Evolutionary conservation across 768 basidiomycete species (phyloP).

Genomic region (Leucogyrophana mollusca): DNA sequence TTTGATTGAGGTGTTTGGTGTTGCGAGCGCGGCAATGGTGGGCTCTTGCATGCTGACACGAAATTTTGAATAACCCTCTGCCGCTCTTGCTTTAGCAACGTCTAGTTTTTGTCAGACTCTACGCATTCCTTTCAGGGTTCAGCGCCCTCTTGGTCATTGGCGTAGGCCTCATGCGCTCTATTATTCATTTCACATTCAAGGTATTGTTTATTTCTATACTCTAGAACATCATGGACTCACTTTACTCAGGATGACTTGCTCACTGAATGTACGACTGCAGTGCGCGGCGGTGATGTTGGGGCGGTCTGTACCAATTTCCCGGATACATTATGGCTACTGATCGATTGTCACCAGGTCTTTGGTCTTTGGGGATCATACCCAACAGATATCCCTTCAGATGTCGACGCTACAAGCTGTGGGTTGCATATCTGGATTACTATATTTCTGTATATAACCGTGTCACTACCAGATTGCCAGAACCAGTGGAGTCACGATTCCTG

Average conservation of each 20-base stretch:
- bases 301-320: constrained; percentile 26
- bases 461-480: constrained; percentile 60
- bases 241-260: constrained; percentile 53
- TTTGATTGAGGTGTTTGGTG: constrained; percentile 54
- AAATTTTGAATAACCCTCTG: background rate
- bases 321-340: background rate
- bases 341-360: constrained; percentile 34
- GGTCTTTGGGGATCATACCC: constrained; percentile 55
- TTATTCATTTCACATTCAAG: constrained; percentile 71
- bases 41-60: constrained; percentile 19
- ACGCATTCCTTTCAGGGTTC: constrained; percentile 49
- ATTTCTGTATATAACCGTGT: no score
- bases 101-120: constrained; percentile 49
- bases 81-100: constrained; percentile 49
- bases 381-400: constrained; percentile 24
- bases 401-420: constrained; percentile 50
- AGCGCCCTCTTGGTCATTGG: constrained; percentile 50
- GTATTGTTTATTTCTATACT: constrained; percentile 28
- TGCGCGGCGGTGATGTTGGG: constrained; percentile 29
- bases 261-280: constrained; percentile 46
- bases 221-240: background rate
- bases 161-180: constrained; percentile 50
- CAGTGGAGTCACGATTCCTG: constrained; percentile 67
- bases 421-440: background rate
- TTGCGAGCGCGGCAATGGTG: constrained; percentile 50